phyloP scores from a whole-genome alignment of 345 rosid species.

The Lepidium aucheri region DNA sequence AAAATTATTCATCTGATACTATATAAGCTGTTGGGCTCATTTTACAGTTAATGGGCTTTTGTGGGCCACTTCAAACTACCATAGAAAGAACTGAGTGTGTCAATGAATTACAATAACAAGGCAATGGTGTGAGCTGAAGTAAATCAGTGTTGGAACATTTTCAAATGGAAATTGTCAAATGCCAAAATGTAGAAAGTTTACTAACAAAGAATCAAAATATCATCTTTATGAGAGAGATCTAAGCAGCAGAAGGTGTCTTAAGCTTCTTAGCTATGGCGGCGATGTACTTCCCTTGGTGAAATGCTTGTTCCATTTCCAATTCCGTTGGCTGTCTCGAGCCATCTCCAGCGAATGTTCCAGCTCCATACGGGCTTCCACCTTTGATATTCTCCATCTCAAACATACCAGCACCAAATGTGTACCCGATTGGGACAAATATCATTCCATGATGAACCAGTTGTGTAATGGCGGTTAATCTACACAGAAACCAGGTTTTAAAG shows the following conservation, averaged over 20 bases:
- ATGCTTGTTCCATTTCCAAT: constrained; percentile 75
- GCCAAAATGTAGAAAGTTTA: not conserved
- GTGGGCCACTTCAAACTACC: not conserved
- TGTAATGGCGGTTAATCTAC: constrained; percentile 78
- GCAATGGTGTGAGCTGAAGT: not conserved
- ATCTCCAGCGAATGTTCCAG: constrained; percentile 83
- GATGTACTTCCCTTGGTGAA: constrained; percentile 92
- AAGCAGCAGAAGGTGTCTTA: constrained; percentile 42
- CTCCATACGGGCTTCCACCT: constrained; percentile 94
- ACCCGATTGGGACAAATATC: constrained; percentile 82
- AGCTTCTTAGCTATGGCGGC: constrained; percentile 80
- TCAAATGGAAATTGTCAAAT: not conserved
- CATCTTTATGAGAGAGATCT: constrained; percentile 5
- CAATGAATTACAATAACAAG: not conserved
- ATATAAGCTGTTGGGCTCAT: too few species aligned
- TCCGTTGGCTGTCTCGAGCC: constrained; percentile 79
- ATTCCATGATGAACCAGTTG: constrained; percentile 95
- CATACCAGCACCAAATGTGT: constrained; percentile 95
- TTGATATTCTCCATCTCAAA: constrained; percentile 86
- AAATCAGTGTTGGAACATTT: not conserved
- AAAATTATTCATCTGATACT: too few species aligned
- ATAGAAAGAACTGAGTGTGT: not conserved
- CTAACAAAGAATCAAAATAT: constrained; percentile 5
- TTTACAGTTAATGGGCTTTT: not conserved
- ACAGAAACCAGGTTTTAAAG: not conserved